Conservation (phyloP, 768 basidiomycete species). For the Pleurotus cornucopiae region DNA sequence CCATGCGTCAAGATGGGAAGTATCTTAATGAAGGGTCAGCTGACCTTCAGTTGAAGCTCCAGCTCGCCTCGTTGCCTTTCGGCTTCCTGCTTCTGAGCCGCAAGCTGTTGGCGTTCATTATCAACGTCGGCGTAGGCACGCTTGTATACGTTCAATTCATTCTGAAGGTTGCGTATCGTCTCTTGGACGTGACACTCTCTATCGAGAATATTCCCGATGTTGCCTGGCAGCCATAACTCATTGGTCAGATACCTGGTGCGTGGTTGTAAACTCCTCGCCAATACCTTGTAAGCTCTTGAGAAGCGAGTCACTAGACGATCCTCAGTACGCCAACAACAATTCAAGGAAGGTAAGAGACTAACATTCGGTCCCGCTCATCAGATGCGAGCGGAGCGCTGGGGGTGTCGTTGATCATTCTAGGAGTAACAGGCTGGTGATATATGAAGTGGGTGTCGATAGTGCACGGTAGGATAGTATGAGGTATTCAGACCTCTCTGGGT, state of each 20-base stretch:
- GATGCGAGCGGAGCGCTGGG: neutral
- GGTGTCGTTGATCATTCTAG: neutral
- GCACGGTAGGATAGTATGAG: too few relatives aligned
- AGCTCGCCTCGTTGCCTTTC: constrained; percentile 33
- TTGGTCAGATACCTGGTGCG: too few relatives aligned
- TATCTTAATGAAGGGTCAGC: neutral
- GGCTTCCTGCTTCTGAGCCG: constrained; percentile 28
- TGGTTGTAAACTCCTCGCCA: too few relatives aligned
- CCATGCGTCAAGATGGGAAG: neutral
- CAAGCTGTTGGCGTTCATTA: constrained; percentile 23
- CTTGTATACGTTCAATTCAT: constrained; percentile 39
- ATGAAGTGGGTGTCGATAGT: too few relatives aligned
- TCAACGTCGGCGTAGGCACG: constrained; percentile 35
- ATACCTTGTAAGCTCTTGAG: constrained; percentile 36
- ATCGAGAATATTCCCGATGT: constrained; percentile 31
- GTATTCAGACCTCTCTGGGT: too few relatives aligned
- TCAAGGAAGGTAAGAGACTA: neutral
- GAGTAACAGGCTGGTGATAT: neutral
- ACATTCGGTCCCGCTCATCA: neutral
- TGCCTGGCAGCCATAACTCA: constrained; percentile 21
- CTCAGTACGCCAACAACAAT: neutral
- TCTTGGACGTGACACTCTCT: constrained; percentile 26
- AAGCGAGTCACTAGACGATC: constrained; percentile 17
- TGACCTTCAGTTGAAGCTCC: constrained; percentile 38
- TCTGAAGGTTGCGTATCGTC: constrained; percentile 31